Evolutionary conservation across 306 rosid species (phyloP), one percentile per base, ranked within the genome.

Genomic region (Quercus aquifolioides): DNA sequence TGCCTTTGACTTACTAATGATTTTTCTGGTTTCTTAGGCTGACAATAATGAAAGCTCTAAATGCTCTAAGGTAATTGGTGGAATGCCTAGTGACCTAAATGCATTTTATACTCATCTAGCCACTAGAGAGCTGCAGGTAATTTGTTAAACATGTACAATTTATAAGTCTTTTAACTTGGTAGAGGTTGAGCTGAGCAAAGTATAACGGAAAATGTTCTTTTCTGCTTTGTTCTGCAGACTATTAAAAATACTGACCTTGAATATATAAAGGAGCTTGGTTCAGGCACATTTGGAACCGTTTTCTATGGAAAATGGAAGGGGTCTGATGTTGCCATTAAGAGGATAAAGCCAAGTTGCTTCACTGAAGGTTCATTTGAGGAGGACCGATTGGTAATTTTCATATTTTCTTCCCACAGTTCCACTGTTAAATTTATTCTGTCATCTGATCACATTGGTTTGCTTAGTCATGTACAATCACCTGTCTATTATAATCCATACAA

Each of bases 251-350:
- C 67, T 74, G 83, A 83, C 60, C 86, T 83, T 74, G 86, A 83
- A 77, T 74, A 43, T 57, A 74, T 83, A 68, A 83, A 78, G 60
- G 83, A 78, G 76, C 79, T 83, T 30, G 83, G 86, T 59, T 83
- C 80, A 0, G 86, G 83, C 35, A 83, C 82, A 28, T 83, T 78
- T 74, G 86, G 86, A 74, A 78, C 83, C 5, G 86, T 83, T 74
- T 74, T 60, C 79, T 30, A 65, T 52, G 86, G 86, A 52, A 83
- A 83, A 60, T 83, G 86, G 83, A 83, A 78, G 83, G 83, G 86
- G 3, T 78, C 83, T 51, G 76, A 74, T 69, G 83, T 83, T 57
- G 83, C 86, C 55, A 26, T 83, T 38, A 83, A 83, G 56, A 83
- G 52, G 79, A 78, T 83, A 5, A 83, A 83, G 76, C 80, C 76